Evolutionary conservation across 2,329 filamentous ascomycete genomes (phyloP).

Genomic region (Scopulariopsis brevicaulis): DNA sequence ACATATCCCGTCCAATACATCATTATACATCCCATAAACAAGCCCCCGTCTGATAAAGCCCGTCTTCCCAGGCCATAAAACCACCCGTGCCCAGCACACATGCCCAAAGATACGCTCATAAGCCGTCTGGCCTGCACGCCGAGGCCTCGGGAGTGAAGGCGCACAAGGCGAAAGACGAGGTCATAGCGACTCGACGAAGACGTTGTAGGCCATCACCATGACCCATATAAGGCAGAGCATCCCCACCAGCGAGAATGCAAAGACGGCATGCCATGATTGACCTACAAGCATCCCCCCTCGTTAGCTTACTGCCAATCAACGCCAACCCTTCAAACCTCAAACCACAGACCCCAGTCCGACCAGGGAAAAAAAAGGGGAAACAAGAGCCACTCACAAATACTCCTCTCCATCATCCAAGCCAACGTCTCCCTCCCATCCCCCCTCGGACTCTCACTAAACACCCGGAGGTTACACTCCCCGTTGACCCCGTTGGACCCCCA

Average conservation of each 20-base stretch:
- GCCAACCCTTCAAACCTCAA: neutral
- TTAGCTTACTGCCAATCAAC: neutral
- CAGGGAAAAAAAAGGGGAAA: neutral
- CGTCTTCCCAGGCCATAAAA: too few relatives aligned
- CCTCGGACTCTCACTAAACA: constrained; percentile 36
- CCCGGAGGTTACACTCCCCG: constrained; percentile 45
- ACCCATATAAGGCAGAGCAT: constrained; percentile 54
- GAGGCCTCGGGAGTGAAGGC: too few relatives aligned
- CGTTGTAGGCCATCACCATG: constrained; percentile 56
- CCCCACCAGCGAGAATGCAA: constrained; percentile 50
- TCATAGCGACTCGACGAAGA: constrained; percentile 29
- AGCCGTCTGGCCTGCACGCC: too few relatives aligned
- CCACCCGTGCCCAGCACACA: too few relatives aligned
- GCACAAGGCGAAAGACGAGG: neutral
- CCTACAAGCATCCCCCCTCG: constrained; percentile 23
- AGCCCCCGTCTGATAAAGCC: too few relatives aligned
- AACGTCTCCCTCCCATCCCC: constrained; percentile 43
- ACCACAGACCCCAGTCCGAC: too few relatives aligned
- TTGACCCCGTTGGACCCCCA: constrained; percentile 52
- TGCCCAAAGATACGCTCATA: too few relatives aligned
- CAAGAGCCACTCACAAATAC: constrained; percentile 41
- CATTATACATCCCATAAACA: neutral
- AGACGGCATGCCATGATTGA: constrained; percentile 53
- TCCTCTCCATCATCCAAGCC: constrained; percentile 52
- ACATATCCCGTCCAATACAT: neutral